Conservation (phyloP, 441 rosid genomes). For the Isatis lusitanica region DNA sequence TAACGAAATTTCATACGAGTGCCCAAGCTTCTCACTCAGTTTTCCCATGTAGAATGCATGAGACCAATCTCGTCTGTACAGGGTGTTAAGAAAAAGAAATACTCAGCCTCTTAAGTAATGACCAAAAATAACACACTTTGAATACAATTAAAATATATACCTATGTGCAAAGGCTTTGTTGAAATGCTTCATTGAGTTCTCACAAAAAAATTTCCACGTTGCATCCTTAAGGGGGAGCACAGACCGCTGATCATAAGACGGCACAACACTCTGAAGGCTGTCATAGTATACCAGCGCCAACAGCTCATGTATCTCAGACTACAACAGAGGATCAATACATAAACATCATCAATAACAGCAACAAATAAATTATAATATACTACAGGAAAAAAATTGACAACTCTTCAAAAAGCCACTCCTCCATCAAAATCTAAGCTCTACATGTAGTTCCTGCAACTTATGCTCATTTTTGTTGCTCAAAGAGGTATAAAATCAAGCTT, state of each 20-base stretch:
- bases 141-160: constrained; percentile 45
- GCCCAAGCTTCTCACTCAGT: constrained; percentile 93
- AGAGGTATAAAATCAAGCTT: constrained; percentile 6
- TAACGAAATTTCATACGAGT: constrained; percentile 61
- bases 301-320: constrained; percentile 95
- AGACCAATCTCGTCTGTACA: constrained; percentile 94
- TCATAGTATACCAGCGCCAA: constrained; percentile 98
- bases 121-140: constrained; percentile 20
- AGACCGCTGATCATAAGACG: constrained; percentile 88
- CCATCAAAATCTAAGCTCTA: constrained; percentile 13
- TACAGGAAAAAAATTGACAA: constrained; percentile 10
- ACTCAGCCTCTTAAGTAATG: constrained; percentile 24
- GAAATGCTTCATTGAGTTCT: constrained; percentile 90
- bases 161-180: constrained; percentile 83
- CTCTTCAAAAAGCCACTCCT: constrained; percentile 10
- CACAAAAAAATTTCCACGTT: constrained; percentile 73
- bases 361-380: constrained; percentile 7
- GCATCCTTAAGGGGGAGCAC: constrained; percentile 81
- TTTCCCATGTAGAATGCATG: constrained; percentile 98
- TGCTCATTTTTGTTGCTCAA: background rate
- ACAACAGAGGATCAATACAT: constrained; percentile 39
- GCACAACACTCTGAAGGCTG: constrained; percentile 99
- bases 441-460: constrained; percentile 12
- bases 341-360: constrained; percentile 32
- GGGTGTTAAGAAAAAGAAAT: constrained; percentile 11